Conservation (phyloP, 768 basidiomycete species). For the Chiua virens region DNA sequence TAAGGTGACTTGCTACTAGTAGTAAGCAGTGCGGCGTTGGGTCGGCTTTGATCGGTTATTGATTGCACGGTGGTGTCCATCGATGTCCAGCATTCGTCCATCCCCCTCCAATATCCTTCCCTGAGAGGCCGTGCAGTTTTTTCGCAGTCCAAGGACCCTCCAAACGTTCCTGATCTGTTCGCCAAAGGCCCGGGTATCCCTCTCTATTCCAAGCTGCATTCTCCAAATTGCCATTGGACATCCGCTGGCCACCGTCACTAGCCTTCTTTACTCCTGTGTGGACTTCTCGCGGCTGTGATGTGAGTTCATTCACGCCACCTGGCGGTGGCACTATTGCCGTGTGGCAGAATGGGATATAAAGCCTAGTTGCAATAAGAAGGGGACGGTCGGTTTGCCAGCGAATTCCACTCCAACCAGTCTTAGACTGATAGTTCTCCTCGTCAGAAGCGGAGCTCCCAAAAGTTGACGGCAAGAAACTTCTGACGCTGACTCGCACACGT, state of each 20-base stretch:
- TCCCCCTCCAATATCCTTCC: background rate
- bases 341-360: conserved; percentile 27
- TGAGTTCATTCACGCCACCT: conserved; percentile 21
- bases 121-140: background rate
- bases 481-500: background rate
- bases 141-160: conserved; percentile 1
- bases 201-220: background rate
- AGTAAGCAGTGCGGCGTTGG: conserved; percentile 13
- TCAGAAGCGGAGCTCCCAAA: background rate
- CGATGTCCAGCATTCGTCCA: background rate
- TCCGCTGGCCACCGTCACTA: background rate
- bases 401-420: conserved; percentile 9
- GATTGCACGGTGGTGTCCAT: conserved; percentile 2
- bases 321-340: conserved; percentile 27
- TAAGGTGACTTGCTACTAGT: too few species aligned
- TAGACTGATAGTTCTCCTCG: conserved; percentile 6
- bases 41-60: conserved; percentile 18
- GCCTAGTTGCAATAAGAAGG: conserved; percentile 1
- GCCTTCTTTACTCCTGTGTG: conserved; percentile 13
- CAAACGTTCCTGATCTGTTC: background rate
- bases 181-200: background rate
- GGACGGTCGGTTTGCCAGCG: conserved; percentile 6
- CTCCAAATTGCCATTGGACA: conserved; percentile 11
- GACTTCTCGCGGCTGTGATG: conserved; percentile 27
- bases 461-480: background rate